Percentiles rank a stretch among this genome's conserved stretches.
These are phyloP conservation scores for Aureobasidium vineae DNA, from an alignment of 2,329 filamentous ascomycete species.

Conservation along the genomic window DNA sequence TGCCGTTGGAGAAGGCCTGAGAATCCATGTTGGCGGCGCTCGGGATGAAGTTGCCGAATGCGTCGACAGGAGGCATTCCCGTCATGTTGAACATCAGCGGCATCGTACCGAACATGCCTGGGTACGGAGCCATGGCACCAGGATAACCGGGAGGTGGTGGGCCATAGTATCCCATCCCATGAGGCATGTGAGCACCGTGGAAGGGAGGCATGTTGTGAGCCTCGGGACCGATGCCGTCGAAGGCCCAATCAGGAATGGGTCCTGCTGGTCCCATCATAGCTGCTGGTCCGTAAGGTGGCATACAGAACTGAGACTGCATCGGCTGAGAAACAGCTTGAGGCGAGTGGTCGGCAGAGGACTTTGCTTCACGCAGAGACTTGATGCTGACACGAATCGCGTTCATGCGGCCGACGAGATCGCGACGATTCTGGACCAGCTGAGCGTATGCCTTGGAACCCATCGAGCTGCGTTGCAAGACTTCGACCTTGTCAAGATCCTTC, in stretches of 20 bases:
- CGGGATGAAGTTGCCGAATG: slow-evolving; percentile 4
- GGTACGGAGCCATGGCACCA: slow-evolving; percentile 10
- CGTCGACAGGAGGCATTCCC: slow-evolving; percentile 25
- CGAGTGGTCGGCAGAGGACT: background rate
- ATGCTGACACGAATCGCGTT: slow-evolving; percentile 40
- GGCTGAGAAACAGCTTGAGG: slow-evolving; percentile 4
- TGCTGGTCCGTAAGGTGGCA: slow-evolving; percentile 16
- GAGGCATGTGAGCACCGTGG: slow-evolving; percentile 8
- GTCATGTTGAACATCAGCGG: slow-evolving; percentile 26
- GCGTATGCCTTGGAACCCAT: slow-evolving; percentile 37
- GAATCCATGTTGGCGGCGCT: background rate
- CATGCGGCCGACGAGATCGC: slow-evolving; percentile 37
- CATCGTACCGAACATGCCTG: slow-evolving; percentile 6
- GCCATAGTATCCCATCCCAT: background rate
- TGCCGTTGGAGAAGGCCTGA: slow-evolving; percentile 17
- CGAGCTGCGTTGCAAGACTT: slow-evolving; percentile 39
- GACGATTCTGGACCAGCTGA: slow-evolving; percentile 37
- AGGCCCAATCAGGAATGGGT: slow-evolving; percentile 19
- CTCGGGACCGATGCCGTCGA: slow-evolving; percentile 20
- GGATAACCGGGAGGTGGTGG: slow-evolving; percentile 5
- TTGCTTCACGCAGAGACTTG: slow-evolving; percentile 36
- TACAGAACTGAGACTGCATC: slow-evolving; percentile 12
- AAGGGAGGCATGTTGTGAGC: slow-evolving; percentile 16
- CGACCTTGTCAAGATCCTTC: slow-evolving; percentile 41
- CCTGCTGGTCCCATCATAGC: slow-evolving; percentile 16